phyloP scores from a whole-genome alignment of 75 land plant genomes.

The Cunninghamia lanceolata region DNA sequence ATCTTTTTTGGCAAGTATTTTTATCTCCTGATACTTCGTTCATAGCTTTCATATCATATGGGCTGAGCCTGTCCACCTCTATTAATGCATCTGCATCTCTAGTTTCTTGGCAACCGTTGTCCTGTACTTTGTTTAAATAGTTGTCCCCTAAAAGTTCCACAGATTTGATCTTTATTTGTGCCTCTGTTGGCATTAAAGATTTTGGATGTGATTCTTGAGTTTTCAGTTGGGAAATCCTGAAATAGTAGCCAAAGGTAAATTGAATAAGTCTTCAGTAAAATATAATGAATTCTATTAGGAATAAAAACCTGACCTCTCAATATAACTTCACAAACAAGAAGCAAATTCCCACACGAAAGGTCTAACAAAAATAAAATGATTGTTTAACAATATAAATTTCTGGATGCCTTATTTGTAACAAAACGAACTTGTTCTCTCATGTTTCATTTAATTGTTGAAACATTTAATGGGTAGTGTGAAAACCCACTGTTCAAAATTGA shows the following conservation, averaged over 20 bases:
- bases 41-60: background rate
- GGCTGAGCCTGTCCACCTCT: background rate
- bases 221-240: constrained; percentile 1
- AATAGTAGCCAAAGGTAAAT: background rate
- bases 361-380: background rate
- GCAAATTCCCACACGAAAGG: background rate
- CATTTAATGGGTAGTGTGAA: background rate
- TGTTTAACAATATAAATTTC: background rate
- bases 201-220: background rate
- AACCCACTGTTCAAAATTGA: background rate
- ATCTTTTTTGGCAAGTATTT: background rate
- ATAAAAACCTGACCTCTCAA: background rate
- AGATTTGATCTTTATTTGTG: background rate
- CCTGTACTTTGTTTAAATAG: background rate
- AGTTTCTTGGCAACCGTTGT: background rate
- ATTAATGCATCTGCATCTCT: background rate
- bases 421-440: background rate
- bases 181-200: background rate
- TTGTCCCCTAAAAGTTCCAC: background rate
- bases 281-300: background rate
- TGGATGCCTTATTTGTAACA: background rate
- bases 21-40: background rate
- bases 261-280: background rate
- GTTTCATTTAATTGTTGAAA: background rate
- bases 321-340: background rate